Evolutionary conservation across 1,139 yeast genomes (phyloP).

Genomic region (Hemisphaericaspora lyxosophila): DNA sequence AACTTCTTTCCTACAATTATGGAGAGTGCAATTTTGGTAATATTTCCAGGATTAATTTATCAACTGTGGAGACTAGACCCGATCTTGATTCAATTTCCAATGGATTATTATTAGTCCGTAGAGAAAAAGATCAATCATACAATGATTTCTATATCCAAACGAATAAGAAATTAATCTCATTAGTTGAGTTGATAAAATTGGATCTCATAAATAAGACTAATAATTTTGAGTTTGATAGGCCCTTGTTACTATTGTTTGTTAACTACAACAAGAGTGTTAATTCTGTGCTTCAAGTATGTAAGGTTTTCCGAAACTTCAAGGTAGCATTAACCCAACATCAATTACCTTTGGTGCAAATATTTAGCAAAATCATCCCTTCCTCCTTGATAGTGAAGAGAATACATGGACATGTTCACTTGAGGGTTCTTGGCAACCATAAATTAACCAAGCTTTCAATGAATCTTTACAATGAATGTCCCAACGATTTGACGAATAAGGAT

Average conservation of each 20-base stretch:
- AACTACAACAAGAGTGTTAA: slow-evolving; percentile 45
- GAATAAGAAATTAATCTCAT: slow-evolving; percentile 27
- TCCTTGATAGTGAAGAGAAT: slow-evolving; percentile 42
- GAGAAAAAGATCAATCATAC: slow-evolving; percentile 21
- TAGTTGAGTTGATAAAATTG: slow-evolving; percentile 37
- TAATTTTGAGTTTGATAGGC: slow-evolving; percentile 44
- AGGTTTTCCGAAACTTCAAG: slow-evolving; percentile 50
- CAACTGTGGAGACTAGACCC: slow-evolving; percentile 29
- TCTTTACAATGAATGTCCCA: slow-evolving; percentile 62
- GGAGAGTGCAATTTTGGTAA: slow-evolving; percentile 50
- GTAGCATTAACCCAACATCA: slow-evolving; percentile 38
- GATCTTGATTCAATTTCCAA: slow-evolving; percentile 34
- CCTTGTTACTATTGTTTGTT: slow-evolving; percentile 47
- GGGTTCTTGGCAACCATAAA: slow-evolving; percentile 49
- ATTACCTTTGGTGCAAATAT: slow-evolving; percentile 45
- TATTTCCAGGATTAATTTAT: slow-evolving; percentile 33
- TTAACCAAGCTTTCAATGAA: slow-evolving; percentile 55
- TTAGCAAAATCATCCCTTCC: slow-evolving; percentile 59
- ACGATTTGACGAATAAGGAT: slow-evolving; percentile 15
- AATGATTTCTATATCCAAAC: slow-evolving; percentile 31
- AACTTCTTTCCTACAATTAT: slow-evolving; percentile 43
- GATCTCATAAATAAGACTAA: slow-evolving; percentile 46
- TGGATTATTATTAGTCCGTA: slow-evolving; percentile 34
- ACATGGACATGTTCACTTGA: slow-evolving; percentile 38
- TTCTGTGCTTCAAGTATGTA: slow-evolving; percentile 49